Percentiles rank a stretch among this genome's conserved stretches.
Evolutionary conservation across 1,284 basidiomycete genomes (phyloP).

Genomic region (Marasmius fiardii): DNA sequence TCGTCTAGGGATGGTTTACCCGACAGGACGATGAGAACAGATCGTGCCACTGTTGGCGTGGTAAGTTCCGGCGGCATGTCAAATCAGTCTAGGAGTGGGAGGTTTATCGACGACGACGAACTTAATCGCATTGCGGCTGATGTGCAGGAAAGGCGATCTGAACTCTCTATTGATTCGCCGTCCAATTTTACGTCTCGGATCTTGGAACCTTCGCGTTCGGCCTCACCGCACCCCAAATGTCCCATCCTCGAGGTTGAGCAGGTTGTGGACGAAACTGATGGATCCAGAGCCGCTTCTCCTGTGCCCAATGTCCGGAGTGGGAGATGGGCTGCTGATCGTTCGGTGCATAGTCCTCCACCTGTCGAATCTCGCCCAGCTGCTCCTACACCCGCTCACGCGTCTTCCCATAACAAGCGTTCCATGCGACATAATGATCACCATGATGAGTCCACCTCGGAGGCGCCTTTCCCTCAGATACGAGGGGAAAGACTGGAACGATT

Average conservation of each 20-base stretch:
- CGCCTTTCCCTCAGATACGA: slow-evolving; percentile 80
- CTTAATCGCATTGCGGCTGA: slow-evolving; percentile 54
- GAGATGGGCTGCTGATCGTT: neutral
- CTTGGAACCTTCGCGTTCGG: slow-evolving; percentile 9
- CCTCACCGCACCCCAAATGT: slow-evolving; percentile 7
- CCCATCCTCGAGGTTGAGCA: neutral
- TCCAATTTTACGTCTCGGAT: slow-evolving; percentile 10
- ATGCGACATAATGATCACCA: slow-evolving; percentile 8
- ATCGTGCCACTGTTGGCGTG: slow-evolving; percentile 40
- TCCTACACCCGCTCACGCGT: slow-evolving; percentile 31
- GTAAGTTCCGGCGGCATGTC: slow-evolving; percentile 10
- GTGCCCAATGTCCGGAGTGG: slow-evolving; percentile 1
- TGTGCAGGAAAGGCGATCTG: slow-evolving; percentile 53
- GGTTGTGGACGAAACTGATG: slow-evolving; percentile 7
- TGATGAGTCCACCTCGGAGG: slow-evolving; percentile 24
- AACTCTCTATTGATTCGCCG: slow-evolving; percentile 21
- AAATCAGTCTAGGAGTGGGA: slow-evolving; percentile 18
- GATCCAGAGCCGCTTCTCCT: slow-evolving; percentile 8
- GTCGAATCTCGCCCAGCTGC: slow-evolving; percentile 25
- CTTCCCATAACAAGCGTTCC: slow-evolving; percentile 12
- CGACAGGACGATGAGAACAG: slow-evolving; percentile 45
- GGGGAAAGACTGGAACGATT: slow-evolving; percentile 71
- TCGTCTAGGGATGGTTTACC: slow-evolving; percentile 24
- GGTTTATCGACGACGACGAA: slow-evolving; percentile 46
- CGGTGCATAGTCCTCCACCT: neutral